phyloP scores from a whole-genome alignment of 352 stramenopile genomes.

The Pilasporangium apinafurcum region DNA sequence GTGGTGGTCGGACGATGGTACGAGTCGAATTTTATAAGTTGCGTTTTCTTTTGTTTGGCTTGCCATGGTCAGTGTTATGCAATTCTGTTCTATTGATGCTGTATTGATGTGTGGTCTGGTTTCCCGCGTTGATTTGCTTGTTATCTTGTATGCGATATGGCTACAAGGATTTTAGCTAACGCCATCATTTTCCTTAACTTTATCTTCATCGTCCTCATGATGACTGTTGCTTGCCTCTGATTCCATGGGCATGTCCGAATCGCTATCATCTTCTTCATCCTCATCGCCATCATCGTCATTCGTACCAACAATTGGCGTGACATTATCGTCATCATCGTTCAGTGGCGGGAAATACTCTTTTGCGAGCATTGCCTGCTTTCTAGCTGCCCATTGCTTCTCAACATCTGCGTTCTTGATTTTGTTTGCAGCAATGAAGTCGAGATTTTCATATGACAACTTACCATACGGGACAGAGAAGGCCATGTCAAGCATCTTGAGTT shows the following conservation, averaged over 20 bases:
- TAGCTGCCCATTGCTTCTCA: conserved; percentile 49
- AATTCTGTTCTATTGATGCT: conserved; percentile 1
- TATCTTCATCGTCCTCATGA: conserved; percentile 1
- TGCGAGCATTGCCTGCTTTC: conserved; percentile 43
- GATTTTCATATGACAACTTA: conserved; percentile 55
- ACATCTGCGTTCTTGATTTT: conserved; percentile 45
- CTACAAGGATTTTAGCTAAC: conserved; percentile 8
- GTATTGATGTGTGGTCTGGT: neutral
- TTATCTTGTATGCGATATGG: no score
- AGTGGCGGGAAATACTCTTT: conserved; percentile 63
- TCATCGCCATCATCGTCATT: conserved; percentile 4
- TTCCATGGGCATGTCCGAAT: conserved; percentile 28
- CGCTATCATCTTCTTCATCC: conserved; percentile 16
- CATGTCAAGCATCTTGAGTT: conserved; percentile 52
- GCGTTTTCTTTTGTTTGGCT: conserved; percentile 6
- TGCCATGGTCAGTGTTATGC: no score
- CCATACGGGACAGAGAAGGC: conserved; percentile 36
- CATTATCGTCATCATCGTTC: conserved; percentile 16
- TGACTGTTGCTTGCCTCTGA: no score
- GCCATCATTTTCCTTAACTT: conserved; percentile 7
- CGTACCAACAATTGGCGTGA: neutral
- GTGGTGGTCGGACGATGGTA: conserved; percentile 26
- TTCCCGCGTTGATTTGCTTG: neutral
- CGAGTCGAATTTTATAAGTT: conserved; percentile 18
- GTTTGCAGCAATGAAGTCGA: conserved; percentile 58